A percentile compares a stretch with the other conserved stretches of the same genome.
Conservation (phyloP, 805 yeast species). For the Komagataella pseudopastoris region DNA sequence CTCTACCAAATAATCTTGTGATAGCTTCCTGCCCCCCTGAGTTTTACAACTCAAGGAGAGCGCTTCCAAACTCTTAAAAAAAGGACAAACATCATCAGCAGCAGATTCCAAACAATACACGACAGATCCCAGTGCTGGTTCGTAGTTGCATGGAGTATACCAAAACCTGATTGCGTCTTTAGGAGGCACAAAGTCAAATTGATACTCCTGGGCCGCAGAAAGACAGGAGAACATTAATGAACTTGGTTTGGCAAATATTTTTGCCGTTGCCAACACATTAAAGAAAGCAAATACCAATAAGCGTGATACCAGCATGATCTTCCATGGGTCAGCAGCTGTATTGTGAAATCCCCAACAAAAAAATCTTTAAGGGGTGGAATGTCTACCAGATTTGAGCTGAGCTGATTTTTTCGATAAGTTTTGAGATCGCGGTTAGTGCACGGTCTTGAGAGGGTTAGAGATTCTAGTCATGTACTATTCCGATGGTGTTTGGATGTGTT, state of each 20-base stretch:
- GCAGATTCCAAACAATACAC: constrained; percentile 11
- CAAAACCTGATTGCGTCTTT: constrained; percentile 7
- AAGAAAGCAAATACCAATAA: not conserved
- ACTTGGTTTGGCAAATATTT: constrained; percentile 3
- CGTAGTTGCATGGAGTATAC: constrained; percentile 12
- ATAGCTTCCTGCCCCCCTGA: constrained; percentile 3
- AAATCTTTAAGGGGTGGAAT: not conserved
- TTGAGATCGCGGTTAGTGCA: not conserved
- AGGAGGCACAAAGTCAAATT: constrained; percentile 9
- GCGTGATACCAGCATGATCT: not conserved
- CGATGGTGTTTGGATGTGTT: not conserved
- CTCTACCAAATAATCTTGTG: not conserved
- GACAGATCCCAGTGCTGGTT: constrained; percentile 12
- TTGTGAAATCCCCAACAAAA: not conserved
- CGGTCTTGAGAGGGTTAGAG: not conserved
- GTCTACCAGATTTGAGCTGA: not conserved
- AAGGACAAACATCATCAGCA: not conserved
- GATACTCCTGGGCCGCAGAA: constrained; percentile 4
- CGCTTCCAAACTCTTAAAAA: constrained; percentile 3
- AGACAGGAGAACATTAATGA: constrained; percentile 12
- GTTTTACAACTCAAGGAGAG: constrained; percentile 6
- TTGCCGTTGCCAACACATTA: not conserved
- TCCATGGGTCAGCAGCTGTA: not conserved
- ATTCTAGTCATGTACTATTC: not conserved
- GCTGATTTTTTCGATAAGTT: not conserved